phyloP scores from a whole-genome alignment of 2,329 filamentous ascomycete genomes.

The Penicillium sp. region DNA sequence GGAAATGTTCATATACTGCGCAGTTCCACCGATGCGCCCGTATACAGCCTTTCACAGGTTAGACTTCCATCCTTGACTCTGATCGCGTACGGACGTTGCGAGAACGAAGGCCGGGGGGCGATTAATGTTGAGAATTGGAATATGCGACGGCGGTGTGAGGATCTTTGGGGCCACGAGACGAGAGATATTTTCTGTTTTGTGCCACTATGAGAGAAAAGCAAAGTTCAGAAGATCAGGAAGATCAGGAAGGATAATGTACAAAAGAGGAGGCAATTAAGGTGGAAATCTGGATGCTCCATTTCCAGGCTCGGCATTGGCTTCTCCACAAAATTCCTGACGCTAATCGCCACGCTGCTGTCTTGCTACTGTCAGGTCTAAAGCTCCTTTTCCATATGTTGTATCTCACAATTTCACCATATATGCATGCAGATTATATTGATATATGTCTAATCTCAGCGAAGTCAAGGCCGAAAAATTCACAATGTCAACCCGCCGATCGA shows the following conservation, averaged over 20 bases:
- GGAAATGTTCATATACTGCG: conserved; percentile 9
- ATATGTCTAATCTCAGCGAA: background rate
- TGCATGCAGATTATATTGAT: background rate
- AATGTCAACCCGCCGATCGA: background rate
- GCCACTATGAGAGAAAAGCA: background rate
- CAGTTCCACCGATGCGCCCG: conserved; percentile 5
- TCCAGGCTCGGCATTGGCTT: conserved; percentile 10
- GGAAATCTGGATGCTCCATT: conserved; percentile 17
- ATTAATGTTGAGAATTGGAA: background rate
- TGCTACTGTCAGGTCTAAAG: background rate
- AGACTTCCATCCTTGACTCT: conserved; percentile 14
- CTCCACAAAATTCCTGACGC: conserved; percentile 5
- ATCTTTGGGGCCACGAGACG: background rate
- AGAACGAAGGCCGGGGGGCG: conserved; percentile 2
- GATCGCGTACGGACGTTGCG: conserved; percentile 7
- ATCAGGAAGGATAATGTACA: no score
- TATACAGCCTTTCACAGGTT: background rate
- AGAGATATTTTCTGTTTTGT: background rate
- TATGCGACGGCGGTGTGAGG: background rate
- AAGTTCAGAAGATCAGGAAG: background rate
- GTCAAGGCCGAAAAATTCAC: background rate
- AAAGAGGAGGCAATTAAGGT: background rate
- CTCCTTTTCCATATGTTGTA: background rate
- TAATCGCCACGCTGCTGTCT: background rate
- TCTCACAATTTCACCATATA: background rate